Base-by-base conservation (phyloP, 805 yeast species). In the Suhomyces canberraensis region DNA sequence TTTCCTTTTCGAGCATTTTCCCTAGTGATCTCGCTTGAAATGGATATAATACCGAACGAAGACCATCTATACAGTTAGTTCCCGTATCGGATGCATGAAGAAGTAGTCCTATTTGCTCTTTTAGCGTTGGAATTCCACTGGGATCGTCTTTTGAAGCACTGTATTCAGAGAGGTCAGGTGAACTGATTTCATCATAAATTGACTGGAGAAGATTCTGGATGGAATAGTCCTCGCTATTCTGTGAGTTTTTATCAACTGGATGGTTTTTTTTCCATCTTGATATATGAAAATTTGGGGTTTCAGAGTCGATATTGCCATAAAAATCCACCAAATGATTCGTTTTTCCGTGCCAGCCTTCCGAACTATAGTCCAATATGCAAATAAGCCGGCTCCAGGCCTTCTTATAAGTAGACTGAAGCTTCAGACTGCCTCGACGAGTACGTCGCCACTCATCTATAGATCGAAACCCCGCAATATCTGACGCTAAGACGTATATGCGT, bases 11-110 rank as follows among this genome's bases (percentile, higher is more conserved):
- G 19, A 71, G 54, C 88, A 82, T 81, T 45, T 73, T 75, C 2
- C 73, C 67, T 5, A 81, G 65, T 0, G 88, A 79, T 33, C 74
- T 68, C n/a, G 69, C 52, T 51, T 82, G 89, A 47, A 79, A 82
- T 3, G 68, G 66, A 48, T 79, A 81, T 9, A 82, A 58, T 0
- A 46, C 39, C 14, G 83, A 70, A 29, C 58, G 66, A 33, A 82
- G 60, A 0, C 86, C 87, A 1, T 42, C 17, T 3, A 43, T 25
- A 11, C 4, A n/a, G 2, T 16, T 8, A 4, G 13, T n/a, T 7
- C 37, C 26, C 19, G 2, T 8, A 14, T 14, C 11, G 22, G 17
- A 16, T 15, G 7, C 48, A 16, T 41, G 42, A 8, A 40, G 40
- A 7, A 53, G 33, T 8, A 37, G 27, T 3, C 47, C 37, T 6